These are phyloP conservation scores for Cladosporium oxysporum DNA, from an alignment of 2,329 filamentous ascomycete genomes.

Conservation along the genomic window DNA sequence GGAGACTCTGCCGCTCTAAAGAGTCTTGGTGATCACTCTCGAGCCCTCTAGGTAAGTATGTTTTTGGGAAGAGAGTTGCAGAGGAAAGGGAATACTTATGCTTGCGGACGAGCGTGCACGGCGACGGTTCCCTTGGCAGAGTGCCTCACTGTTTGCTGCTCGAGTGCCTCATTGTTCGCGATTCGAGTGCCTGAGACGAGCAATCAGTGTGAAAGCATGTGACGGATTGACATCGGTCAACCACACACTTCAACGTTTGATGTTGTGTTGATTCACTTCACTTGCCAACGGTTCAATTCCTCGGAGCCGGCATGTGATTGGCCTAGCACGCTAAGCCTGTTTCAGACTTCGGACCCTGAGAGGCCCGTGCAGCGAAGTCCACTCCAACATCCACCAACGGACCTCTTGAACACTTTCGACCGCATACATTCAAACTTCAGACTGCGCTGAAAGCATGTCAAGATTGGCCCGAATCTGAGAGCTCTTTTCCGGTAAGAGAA, in stretches of 20 bases:
- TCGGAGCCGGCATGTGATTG: background rate
- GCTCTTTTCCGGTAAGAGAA: background rate
- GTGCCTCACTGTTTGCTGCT: background rate
- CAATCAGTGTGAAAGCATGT: background rate
- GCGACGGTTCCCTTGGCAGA: background rate
- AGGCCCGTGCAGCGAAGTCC: background rate
- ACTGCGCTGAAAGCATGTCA: background rate
- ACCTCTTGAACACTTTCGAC: background rate
- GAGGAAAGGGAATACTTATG: background rate
- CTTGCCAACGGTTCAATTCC: background rate
- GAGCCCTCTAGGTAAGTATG: conserved; percentile 15
- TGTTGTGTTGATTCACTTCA: background rate
- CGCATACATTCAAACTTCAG: background rate
- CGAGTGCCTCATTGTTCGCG: background rate
- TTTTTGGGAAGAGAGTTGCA: background rate
- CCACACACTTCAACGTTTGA: background rate
- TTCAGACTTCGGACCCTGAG: background rate
- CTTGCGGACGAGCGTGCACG: background rate
- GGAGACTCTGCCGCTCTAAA: conserved; percentile 11
- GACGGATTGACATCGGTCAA: background rate
- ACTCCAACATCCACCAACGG: background rate
- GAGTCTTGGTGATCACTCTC: conserved; percentile 19
- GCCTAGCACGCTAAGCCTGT: background rate
- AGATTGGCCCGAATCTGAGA: background rate
- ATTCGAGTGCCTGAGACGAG: background rate